Evolutionary conservation across 805 yeast species (phyloP).

Genomic region (Candida germanica): DNA sequence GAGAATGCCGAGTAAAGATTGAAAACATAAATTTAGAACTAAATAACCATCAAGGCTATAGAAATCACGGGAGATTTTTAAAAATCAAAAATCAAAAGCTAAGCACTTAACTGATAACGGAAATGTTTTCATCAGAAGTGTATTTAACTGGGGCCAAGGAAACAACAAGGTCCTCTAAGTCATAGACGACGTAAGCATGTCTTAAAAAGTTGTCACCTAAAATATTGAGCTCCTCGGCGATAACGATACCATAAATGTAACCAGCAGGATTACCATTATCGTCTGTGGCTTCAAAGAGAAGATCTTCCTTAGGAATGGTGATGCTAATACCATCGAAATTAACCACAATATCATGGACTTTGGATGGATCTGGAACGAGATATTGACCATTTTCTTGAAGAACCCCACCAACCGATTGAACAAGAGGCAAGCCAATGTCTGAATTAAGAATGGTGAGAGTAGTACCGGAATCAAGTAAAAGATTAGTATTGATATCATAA

Average conservation of each 20-base stretch:
- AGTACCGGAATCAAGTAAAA: slow-evolving; percentile 29
- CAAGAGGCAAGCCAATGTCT: slow-evolving; percentile 29
- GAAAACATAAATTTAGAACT: no score
- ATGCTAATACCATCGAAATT: slow-evolving; percentile 12
- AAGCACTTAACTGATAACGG: slow-evolving; percentile 2
- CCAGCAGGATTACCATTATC: neutral
- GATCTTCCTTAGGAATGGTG: slow-evolving; percentile 8
- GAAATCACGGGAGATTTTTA: no score
- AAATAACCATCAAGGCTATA: no score
- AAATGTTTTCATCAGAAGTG: slow-evolving; percentile 31
- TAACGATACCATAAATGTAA: neutral
- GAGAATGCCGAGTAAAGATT: no score
- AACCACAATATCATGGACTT: slow-evolving; percentile 6
- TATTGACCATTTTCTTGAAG: slow-evolving; percentile 2
- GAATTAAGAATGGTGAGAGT: slow-evolving; percentile 41
- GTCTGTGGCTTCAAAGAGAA: neutral
- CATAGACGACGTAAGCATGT: slow-evolving; percentile 61
- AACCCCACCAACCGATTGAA: slow-evolving; percentile 36
- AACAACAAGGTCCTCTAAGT: slow-evolving; percentile 53
- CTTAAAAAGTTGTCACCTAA: slow-evolving; percentile 68
- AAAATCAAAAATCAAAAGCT: no score
- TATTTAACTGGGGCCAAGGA: slow-evolving; percentile 45
- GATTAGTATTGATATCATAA: neutral
- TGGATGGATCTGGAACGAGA: slow-evolving; percentile 1
- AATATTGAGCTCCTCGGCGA: neutral